Base-by-base conservation (phyloP, 129 eudicot genomes). In the Kitagawia praeruptora region DNA sequence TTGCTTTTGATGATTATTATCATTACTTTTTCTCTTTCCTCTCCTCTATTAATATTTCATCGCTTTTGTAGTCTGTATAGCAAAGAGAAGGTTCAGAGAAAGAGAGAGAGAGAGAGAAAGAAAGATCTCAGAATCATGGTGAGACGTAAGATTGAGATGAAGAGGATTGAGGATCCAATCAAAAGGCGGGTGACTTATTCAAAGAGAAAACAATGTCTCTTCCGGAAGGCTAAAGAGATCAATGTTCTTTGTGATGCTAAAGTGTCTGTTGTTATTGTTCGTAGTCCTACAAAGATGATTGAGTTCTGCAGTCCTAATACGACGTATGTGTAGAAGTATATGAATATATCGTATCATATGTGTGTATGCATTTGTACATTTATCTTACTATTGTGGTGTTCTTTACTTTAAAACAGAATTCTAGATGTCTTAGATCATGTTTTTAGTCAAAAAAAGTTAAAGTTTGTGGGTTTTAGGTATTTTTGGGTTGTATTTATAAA, bases 131-230 rank as follows among this genome's bases (percentile, higher is more conserved):
- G 25, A 56, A 25, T 6, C 12, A 82, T 16, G 39, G 64, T 3
- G 10, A 53, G 41, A 78, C 37, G 73, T 19, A 89, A 89, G 86
- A 87, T 85, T 25, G 90, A 78, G 51, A 82, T 58, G 3, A 78
- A 40, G 53, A 73, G 40, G 71, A 74, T 12, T 16, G 14, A 39
- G 41, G 38, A 70, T 19, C 18, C 75, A 67, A 39, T 3, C 79
- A 93, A 93, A 90, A 91, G 98, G 82, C 96, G 89, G 76, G 98
- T 89, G 23, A 93, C 98, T 13, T 91, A 87, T 86, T 88, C 98
- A 18, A 91, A 91, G 81, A 84, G 96, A 76, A 91, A 88, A 76
- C 88, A 85, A 85, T 96, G 98, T 77, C 84, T 93, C 81, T 84
- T 93, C 74, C 89, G 91, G 80, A 93, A 93, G 78, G 98, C 98